Evolutionary conservation across 331 rosid genomes (phyloP).

Genomic region (Acacia concinna): DNA sequence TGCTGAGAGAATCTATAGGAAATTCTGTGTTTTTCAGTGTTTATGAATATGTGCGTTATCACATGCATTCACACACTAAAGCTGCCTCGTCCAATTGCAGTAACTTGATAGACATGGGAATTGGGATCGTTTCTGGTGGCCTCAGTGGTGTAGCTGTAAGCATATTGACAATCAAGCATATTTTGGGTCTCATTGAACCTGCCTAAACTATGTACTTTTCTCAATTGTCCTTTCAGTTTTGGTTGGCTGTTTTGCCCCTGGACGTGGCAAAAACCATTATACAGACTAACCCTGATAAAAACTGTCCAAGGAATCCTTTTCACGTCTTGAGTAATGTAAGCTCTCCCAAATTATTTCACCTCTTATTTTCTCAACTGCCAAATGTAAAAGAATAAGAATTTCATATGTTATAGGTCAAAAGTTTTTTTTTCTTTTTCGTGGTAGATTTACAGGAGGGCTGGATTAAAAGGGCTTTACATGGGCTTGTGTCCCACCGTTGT

Average conservation of each 20-base stretch:
- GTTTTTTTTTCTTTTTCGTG: conserved; percentile 10
- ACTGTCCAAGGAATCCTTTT: conserved; percentile 67
- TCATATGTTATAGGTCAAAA: conserved; percentile 11
- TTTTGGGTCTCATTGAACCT: not conserved
- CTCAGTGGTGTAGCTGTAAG: conserved; percentile 91
- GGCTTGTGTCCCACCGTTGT: conserved; percentile 84
- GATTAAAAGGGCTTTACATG: conserved; percentile 84
- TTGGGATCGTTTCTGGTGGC: conserved; percentile 76
- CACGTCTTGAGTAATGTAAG: conserved; percentile 63
- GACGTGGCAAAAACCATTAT: conserved; percentile 92
- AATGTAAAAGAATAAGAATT: not conserved
- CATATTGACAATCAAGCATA: conserved; percentile 31
- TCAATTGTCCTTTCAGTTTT: conserved; percentile 54
- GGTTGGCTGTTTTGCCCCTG: conserved; percentile 90
- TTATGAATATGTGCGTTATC: conserved; percentile 76
- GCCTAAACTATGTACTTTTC: not conserved
- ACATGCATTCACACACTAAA: conserved; percentile 64
- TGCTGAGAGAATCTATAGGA: conserved; percentile 59
- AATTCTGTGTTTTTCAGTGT: conserved; percentile 56
- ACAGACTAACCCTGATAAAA: conserved; percentile 74
- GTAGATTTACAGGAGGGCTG: conserved; percentile 68
- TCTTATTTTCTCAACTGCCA: conserved; percentile 15
- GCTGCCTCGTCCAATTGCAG: conserved; percentile 47
- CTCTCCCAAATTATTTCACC: conserved; percentile 11
- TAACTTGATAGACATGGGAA: conserved; percentile 73